A percentile compares a stretch with the other conserved stretches of the same genome.
These are phyloP conservation scores for Candida coquimbonensis DNA, from an alignment of 805 yeast genomes.

Conservation along the genomic window DNA sequence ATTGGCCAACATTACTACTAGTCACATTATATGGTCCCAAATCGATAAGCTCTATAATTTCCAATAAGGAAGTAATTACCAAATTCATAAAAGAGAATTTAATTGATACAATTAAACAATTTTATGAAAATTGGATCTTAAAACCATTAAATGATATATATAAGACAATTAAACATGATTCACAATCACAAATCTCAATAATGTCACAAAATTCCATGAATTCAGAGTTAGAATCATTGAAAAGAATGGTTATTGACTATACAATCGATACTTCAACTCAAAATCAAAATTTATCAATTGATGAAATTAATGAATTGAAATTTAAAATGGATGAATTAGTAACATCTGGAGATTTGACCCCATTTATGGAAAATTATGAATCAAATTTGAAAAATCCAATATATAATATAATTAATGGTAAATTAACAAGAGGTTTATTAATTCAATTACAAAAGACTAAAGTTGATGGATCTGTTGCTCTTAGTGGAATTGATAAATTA, in stretches of 20 bases:
- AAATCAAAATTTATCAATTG: slow-evolving; percentile 15
- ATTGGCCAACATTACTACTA: slow-evolving; percentile 57
- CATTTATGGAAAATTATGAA: slow-evolving; percentile 78
- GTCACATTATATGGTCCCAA: slow-evolving; percentile 47
- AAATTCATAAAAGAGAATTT: slow-evolving; percentile 54
- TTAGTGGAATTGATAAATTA: slow-evolving; percentile 83
- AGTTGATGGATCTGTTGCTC: slow-evolving; percentile 89
- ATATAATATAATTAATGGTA: slow-evolving; percentile 54
- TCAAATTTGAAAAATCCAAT: slow-evolving; percentile 65
- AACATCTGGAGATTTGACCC: slow-evolving; percentile 68
- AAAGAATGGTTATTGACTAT: slow-evolving; percentile 82
- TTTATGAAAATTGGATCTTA: slow-evolving; percentile 77
- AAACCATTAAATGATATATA: slow-evolving; percentile 67
- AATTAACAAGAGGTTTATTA: slow-evolving; percentile 65
- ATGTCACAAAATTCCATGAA: slow-evolving; percentile 72
- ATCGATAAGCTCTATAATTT: slow-evolving; percentile 34
- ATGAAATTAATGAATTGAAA: slow-evolving; percentile 16
- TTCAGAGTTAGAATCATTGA: slow-evolving; percentile 73
- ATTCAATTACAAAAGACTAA: slow-evolving; percentile 95
- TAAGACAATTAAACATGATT: slow-evolving; percentile 80
- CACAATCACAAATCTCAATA: slow-evolving; percentile 62
- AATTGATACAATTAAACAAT: slow-evolving; percentile 57
- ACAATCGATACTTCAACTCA: slow-evolving; percentile 30
- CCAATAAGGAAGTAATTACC: slow-evolving; percentile 45
- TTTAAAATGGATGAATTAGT: slow-evolving; percentile 40